phyloP scores from a whole-genome alignment of 352 stramenopile species.

The Globisporangium iwayamae region DNA sequence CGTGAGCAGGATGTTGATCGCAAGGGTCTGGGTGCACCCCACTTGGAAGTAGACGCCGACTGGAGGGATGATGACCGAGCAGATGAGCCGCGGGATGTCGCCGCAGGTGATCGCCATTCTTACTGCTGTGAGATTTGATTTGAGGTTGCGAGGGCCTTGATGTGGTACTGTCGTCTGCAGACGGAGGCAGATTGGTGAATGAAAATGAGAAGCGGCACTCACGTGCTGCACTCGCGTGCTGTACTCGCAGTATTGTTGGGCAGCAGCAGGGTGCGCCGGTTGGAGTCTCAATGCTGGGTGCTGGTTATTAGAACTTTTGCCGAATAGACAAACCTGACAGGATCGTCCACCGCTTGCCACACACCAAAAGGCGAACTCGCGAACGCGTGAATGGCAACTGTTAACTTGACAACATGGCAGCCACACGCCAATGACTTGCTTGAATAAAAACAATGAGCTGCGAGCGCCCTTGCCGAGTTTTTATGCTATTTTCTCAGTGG shows the following conservation, averaged over 20 bases:
- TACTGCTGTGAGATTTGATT: not conserved
- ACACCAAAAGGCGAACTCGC: too few relatives aligned
- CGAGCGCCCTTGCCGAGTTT: too few relatives aligned
- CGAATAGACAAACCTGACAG: too few relatives aligned
- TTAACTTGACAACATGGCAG: too few relatives aligned
- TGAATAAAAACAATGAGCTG: too few relatives aligned
- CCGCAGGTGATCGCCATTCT: slow-evolving; percentile 61
- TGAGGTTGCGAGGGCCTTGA: not conserved
- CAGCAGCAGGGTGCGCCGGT: not conserved
- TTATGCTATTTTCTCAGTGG: too few relatives aligned
- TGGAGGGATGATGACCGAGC: slow-evolving; percentile 54
- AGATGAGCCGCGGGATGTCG: slow-evolving; percentile 68
- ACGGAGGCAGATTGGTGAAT: not conserved
- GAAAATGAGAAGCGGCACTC: not conserved
- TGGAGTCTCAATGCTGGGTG: too few relatives aligned
- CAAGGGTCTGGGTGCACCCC: slow-evolving; percentile 35
- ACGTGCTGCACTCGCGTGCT: not conserved
- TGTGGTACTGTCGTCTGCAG: not conserved
- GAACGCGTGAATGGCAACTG: too few relatives aligned
- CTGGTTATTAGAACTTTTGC: too few relatives aligned
- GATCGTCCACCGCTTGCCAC: too few relatives aligned
- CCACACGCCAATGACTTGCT: too few relatives aligned
- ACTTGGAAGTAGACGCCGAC: slow-evolving; percentile 41
- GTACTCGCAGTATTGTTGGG: not conserved
- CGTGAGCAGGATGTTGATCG: slow-evolving; percentile 72